These are phyloP conservation scores for Phytophthora quininea DNA, from an alignment of 352 stramenopile species.

Conservation along the genomic window DNA sequence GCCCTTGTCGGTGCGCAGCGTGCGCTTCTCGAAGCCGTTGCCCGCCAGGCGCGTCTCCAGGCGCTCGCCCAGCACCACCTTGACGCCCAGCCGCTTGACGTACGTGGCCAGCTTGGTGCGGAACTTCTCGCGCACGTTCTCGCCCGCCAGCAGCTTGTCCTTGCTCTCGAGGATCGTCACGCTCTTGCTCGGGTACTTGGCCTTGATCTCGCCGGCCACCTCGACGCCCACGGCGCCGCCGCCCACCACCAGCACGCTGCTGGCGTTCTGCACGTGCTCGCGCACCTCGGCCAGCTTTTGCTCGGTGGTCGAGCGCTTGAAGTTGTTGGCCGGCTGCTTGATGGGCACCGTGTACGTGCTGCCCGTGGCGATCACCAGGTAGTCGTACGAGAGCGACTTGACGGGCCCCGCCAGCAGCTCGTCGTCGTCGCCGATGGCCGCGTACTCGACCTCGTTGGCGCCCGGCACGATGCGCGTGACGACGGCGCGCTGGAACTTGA, in stretches of 20 bases:
- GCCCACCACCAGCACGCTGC: conserved; percentile 64
- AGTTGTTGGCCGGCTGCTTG: conserved; percentile 50
- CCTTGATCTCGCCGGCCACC: conserved; percentile 63
- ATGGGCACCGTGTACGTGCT: conserved; percentile 66
- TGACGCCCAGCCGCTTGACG: conserved; percentile 47
- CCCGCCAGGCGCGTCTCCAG: conserved; percentile 39
- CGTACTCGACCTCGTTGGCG: conserved; percentile 49
- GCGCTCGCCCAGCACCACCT: conserved; percentile 53
- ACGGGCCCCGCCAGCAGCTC: conserved; percentile 29
- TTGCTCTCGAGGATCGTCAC: conserved; percentile 61
- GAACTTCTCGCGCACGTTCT: conserved; percentile 56
- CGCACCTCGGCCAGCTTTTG: conserved; percentile 41
- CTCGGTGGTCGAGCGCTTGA: conserved; percentile 38
- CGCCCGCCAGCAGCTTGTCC: conserved; percentile 35
- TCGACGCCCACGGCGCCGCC: conserved; percentile 61
- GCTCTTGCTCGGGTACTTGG: conserved; percentile 56
- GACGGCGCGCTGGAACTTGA: conserved; percentile 48
- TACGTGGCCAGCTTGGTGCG: conserved; percentile 39
- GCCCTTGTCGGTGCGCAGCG: conserved; percentile 53
- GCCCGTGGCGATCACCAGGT: conserved; percentile 63
- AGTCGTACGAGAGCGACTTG: conserved; percentile 58
- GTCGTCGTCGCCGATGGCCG: conserved; percentile 35
- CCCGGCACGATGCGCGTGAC: conserved; percentile 40
- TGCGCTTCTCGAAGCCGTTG: conserved; percentile 49
- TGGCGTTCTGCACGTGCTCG: conserved; percentile 46